Percentiles rank a stretch among this genome's conserved stretches.
Conservation (phyloP, 768 basidiomycete genomes). For the Lepiota venenata region DNA sequence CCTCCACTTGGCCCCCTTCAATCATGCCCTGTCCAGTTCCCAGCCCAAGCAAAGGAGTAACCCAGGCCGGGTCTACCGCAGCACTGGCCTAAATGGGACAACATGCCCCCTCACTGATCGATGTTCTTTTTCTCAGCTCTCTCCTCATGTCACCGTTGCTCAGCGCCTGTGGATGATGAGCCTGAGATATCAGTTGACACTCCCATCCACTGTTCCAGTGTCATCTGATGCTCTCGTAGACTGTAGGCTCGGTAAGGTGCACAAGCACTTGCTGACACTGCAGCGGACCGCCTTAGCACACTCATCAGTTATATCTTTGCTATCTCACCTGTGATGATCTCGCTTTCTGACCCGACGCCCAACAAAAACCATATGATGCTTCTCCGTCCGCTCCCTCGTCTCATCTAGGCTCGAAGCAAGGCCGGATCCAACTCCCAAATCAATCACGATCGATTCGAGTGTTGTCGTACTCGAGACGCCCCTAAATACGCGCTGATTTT, state of each 20-base stretch:
- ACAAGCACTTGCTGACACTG: neutral
- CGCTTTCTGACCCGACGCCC: neutral
- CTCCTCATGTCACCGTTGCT: neutral
- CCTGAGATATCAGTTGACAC: constrained; percentile 5
- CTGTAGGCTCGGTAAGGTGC: neutral
- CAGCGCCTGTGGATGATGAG: neutral
- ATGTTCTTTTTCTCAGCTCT: neutral
- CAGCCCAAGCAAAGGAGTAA: too few relatives aligned
- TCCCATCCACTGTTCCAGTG: neutral
- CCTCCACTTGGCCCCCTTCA: neutral
- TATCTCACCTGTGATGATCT: constrained; percentile 2
- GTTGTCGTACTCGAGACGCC: neutral
- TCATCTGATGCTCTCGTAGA: constrained; percentile 1
- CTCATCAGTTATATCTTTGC: neutral
- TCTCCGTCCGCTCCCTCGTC: neutral
- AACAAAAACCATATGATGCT: neutral
- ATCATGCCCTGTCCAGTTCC: neutral
- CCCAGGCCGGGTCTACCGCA: too few relatives aligned
- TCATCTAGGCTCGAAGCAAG: constrained; percentile 7
- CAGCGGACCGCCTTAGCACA: neutral
- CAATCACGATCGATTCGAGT: constrained; percentile 1
- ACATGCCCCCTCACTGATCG: too few relatives aligned
- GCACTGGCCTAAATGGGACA: too few relatives aligned
- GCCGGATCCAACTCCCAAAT: constrained; percentile 1
- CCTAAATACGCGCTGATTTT: constrained; percentile 1